Evolutionary conservation across 306 rosid genomes (phyloP), one percentile per base, ranked within the genome.

Genomic region (Glycine latifolia): DNA sequence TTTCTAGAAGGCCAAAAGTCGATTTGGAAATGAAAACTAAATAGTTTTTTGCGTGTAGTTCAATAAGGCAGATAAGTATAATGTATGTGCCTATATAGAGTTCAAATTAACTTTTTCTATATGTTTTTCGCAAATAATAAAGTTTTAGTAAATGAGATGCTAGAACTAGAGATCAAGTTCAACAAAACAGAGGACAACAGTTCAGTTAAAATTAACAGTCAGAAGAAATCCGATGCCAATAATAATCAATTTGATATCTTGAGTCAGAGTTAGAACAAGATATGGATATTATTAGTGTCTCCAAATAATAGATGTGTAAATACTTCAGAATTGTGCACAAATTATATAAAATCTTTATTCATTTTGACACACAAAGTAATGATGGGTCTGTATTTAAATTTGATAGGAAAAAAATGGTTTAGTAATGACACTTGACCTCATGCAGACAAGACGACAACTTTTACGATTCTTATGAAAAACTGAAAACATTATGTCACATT

Each of bases 401-500:
- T 1, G 10, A 20, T 1, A 20, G 26, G 26, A 20, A 78, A 41
- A 79, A 66, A 67, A 6, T 5, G 47, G 13, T 67, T 43, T 53
- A 20, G 52, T 39, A 39, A 53, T 66, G 54, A 37, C 48, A 48
- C 15, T n/a, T 46, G 8, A 71, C 48, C 71, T 10, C 53, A 71
- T 26, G 61, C 43, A 50, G 33, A 72, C 33, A 80, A 3, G n/a
- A 6, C n/a, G 62, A 20, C 56, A 72, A 62, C 50, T 37, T 11
- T 43, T 6, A 80, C 20, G 13, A 8, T 62, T 72, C 79, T 50
- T 2, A 7, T 9, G 39, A 17, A 44, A 44, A 44, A 44, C 7
- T 44, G 48, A 6, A 71, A 74, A 65, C 26, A 66, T 37, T 80
- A 61, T 31, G 39, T 63, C 67, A 73, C 33, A 71, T 72, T 50